Evolutionary conservation across 2,329 filamentous ascomycete species (phyloP).

Genomic region (Diaporthe caulivora): DNA sequence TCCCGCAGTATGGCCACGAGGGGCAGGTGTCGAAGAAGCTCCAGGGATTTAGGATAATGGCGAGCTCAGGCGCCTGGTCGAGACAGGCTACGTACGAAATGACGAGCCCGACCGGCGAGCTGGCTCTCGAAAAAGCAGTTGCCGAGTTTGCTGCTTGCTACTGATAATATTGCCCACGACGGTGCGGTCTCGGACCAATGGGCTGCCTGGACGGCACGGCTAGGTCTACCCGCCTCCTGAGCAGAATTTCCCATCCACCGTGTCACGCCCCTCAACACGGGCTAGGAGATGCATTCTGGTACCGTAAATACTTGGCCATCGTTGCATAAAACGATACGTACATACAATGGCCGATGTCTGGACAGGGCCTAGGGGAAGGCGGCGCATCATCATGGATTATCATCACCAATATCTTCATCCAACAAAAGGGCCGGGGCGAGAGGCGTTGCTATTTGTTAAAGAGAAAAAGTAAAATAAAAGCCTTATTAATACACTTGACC

Average conservation of each 20-base stretch:
- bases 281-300: not conserved
- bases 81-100: conserved; percentile 4
- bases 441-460: conserved; percentile 34
- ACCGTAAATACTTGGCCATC: conserved; percentile 25
- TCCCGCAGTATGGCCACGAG: not conserved
- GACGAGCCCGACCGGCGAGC: not conserved
- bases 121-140: not conserved
- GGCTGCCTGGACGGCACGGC: not conserved
- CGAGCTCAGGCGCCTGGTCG: not conserved
- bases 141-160: conserved; percentile 15
- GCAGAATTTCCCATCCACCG: not conserved
- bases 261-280: not conserved
- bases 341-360: conserved; percentile 20
- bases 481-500: conserved; percentile 21
- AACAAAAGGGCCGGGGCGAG: not conserved
- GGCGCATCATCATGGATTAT: conserved; percentile 2
- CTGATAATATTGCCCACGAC: conserved; percentile 6
- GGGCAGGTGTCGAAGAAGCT: not conserved
- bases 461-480: too few species aligned
- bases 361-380: not conserved
- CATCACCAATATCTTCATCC: conserved; percentile 1
- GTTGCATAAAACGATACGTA: conserved; percentile 19
- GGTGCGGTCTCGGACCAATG: not conserved
- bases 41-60: not conserved
- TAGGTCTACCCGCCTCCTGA: not conserved